phyloP scores from a whole-genome alignment of 371 early-diverging fungal genomes.

The Zopfochytrium polystomum region DNA sequence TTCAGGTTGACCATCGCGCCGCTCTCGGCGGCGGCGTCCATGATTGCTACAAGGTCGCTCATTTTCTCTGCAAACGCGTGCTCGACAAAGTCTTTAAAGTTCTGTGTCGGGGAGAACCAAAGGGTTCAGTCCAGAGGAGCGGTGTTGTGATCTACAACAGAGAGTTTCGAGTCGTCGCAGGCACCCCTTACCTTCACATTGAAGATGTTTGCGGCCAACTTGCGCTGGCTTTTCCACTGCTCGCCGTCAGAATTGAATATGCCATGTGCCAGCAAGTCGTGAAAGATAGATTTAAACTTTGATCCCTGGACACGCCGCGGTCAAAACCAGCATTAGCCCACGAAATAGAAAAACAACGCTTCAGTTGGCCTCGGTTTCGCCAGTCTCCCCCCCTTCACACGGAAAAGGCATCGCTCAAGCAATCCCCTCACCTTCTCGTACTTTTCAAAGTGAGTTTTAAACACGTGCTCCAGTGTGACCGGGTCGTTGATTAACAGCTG shows the following conservation, averaged over 20 bases:
- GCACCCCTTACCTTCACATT: constrained; percentile 59
- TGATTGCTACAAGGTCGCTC: not conserved
- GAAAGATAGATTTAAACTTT: not conserved
- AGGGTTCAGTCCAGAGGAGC: no score
- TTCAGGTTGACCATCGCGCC: constrained; percentile 35
- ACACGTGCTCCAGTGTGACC: constrained; percentile 26
- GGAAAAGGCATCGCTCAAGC: no score
- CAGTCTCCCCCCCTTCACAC: no score
- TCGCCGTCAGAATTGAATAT: constrained; percentile 70
- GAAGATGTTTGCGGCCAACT: constrained; percentile 67
- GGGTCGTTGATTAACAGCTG: constrained; percentile 27
- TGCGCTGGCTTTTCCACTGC: constrained; percentile 64
- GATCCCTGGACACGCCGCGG: constrained; percentile 30
- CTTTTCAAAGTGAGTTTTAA: constrained; percentile 31
- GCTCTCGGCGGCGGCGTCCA: not conserved
- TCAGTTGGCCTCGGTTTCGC: no score
- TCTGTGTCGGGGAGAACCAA: no score
- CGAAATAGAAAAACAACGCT: constrained; percentile 55
- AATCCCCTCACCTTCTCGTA: constrained; percentile 32
- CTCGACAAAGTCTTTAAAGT: constrained; percentile 60
- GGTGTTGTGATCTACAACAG: not conserved
- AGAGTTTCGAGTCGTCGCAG: not conserved
- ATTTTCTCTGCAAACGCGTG: constrained; percentile 22
- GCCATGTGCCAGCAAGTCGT: constrained; percentile 65
- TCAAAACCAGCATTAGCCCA: not conserved